Evolutionary conservation across 805 yeast genomes (phyloP), one percentile per base, ranked within the genome.

Genomic region (Suhomyces prunicola): DNA sequence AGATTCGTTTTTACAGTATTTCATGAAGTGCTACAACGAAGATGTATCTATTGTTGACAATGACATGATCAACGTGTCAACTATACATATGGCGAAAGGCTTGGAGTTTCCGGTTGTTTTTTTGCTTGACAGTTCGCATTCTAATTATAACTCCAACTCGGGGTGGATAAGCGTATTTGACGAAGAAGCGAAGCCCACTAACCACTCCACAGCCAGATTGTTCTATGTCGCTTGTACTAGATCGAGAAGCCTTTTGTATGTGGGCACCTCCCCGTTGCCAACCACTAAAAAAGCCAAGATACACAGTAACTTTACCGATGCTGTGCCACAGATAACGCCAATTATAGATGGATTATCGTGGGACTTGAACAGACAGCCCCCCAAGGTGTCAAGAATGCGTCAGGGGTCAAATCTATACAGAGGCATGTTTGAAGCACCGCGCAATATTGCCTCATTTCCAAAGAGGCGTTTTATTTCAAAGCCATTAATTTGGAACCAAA

Each of bases 11-110:
- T 39, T 80, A 6, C 72, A 68, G 10, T 71, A 65, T 58, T 81
- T 78, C 55, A 57, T 80, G 23, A 64, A 67, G 26, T 73, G 70
- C 46, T 78, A 77, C 62, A 70, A 69, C 50, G 76, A 71, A 26
- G 77, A 69, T 39, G 65, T 49, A 56, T 76, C 59, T 33, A 59
- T 51, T 19, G 59, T 46, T 45, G 64, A 57, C 44, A 62, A 50
- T 55, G 69, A 54, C 54, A 65, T 40, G 63, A 74, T 87, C 6
- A 83, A 82, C 48, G 58, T 87, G 1, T 83, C 90, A 0, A 88
- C 93, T 0, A 80, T 88, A 1, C 93, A 88, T 65, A 76, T 88
- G 0, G 83, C 92, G 1, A 88, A 88, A 59, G 93, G 94, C 0
- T 65, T 86, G 4, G 91, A 87, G 56, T 86, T 83, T 59, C 90